Base-by-base conservation (phyloP, 352 stramenopile genomes). In the Porosira glacialis region DNA sequence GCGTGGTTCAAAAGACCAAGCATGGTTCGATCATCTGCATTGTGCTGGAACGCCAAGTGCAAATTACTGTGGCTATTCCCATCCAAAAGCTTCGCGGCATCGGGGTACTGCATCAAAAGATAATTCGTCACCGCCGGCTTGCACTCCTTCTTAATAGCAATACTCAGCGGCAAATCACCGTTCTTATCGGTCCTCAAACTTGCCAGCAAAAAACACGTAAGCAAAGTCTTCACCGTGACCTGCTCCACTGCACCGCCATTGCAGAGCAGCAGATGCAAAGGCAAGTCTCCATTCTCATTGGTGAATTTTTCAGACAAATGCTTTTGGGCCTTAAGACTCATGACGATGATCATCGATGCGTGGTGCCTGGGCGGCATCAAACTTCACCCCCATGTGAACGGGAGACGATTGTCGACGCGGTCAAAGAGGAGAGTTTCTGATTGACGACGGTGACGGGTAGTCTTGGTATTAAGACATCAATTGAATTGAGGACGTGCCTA, bases 1-100 rank as follows among this genome's bases (percentile, higher is more conserved):
- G 86, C 83, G 74, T 92, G 86, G 59, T 92, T 92, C 38, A 92
- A 70, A 0, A 92, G 36, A 13, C 81, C 83, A 59, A 92, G 78
- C 47, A 92, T 89, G n/a, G 81, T 89, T 51, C 84, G 70, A 68
- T 92, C 86, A 52, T 88, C 82, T 2, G 86, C 86, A 70, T 86
- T 66, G 49, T 92, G 71, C 39, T 86, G 69, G 43, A 92, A 92
- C 10, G 86, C 81, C 17, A 92, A 65, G 53, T 86, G 85, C 0
- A 92, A 49, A 57, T 78, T 61, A 63, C 70, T 87, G 48, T 90
- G 86, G 0, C 86, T 79, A 44, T 88, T 81, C 28, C 86, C 83
- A 75, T 90, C 88, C 26, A 87, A 60, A 36, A 87, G 72, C 36
- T 79, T 77, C 7, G 82, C 75, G 27, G 77, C 86, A 33, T 90